Conservation (phyloP, 805 yeast genomes). For the Cyberlindnera samutprakarnensis region DNA sequence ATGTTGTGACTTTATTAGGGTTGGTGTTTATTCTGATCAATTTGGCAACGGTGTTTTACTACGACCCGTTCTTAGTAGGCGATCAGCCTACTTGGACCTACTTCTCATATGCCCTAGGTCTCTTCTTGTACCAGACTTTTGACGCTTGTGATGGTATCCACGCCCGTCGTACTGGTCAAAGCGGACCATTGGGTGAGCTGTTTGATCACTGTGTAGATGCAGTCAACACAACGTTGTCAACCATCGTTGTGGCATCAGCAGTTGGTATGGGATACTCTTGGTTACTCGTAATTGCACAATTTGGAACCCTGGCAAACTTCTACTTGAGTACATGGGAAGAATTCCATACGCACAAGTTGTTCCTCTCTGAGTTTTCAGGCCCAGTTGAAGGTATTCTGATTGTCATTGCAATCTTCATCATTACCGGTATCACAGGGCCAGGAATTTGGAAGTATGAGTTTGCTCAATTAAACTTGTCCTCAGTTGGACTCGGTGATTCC, state of each 20-base stretch:
- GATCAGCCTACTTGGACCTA: slow-evolving; percentile 72
- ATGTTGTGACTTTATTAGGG: slow-evolving; percentile 78
- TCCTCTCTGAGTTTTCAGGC: slow-evolving; percentile 74
- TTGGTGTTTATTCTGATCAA: slow-evolving; percentile 63
- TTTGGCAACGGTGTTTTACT: slow-evolving; percentile 55
- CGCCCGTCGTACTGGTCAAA: slow-evolving; percentile 91
- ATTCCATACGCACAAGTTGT: slow-evolving; percentile 79
- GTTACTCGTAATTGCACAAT: slow-evolving; percentile 53
- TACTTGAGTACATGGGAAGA: slow-evolving; percentile 95
- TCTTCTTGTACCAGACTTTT: slow-evolving; percentile 88
- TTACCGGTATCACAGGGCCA: slow-evolving; percentile 68
- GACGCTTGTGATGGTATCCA: slow-evolving; percentile 96
- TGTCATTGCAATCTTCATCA: slow-evolving; percentile 43
- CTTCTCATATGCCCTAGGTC: slow-evolving; percentile 67
- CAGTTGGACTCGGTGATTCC: slow-evolving; percentile 4
- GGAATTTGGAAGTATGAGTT: slow-evolving; percentile 50
- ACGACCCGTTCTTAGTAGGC: slow-evolving; percentile 58
- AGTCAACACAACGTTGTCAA: slow-evolving; percentile 72
- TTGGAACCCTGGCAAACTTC: slow-evolving; percentile 73
- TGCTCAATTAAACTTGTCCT: slow-evolving; percentile 25
- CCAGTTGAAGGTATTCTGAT: slow-evolving; percentile 91
- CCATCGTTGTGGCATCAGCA: slow-evolving; percentile 68
- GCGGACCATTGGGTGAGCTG: slow-evolving; percentile 90
- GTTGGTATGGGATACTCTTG: slow-evolving; percentile 68
- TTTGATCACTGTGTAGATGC: slow-evolving; percentile 86